These are phyloP conservation scores for Diplodia scrobiculata DNA, from an alignment of 2,329 filamentous ascomycete genomes.

Conservation along the genomic window DNA sequence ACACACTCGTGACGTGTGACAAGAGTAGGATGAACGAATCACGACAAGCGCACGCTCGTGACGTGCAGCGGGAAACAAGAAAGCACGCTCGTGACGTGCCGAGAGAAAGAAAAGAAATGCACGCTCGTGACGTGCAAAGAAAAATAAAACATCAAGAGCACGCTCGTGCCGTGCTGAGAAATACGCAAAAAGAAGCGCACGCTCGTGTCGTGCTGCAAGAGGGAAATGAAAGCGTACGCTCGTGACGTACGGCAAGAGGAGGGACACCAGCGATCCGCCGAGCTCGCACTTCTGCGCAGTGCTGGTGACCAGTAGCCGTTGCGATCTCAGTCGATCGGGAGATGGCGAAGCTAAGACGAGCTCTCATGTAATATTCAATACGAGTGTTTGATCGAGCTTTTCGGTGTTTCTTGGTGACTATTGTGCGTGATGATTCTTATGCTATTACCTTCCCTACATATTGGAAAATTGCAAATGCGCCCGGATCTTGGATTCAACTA, in stretches of 20 bases:
- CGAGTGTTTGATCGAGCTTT: too few relatives aligned
- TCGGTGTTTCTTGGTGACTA: neutral
- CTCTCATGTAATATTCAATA: neutral
- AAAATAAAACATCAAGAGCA: neutral
- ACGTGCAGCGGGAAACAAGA: neutral
- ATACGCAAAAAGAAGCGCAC: neutral
- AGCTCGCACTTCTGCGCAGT: constrained; percentile 22
- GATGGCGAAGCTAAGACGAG: constrained; percentile 22
- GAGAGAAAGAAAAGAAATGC: neutral
- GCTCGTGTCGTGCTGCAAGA: neutral
- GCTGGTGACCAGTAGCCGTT: constrained; percentile 24
- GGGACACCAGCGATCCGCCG: constrained; percentile 9
- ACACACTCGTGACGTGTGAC: neutral
- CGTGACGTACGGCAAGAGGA: constrained; percentile 18
- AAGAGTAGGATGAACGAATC: neutral
- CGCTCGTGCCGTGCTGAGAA: neutral
- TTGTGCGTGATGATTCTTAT: neutral
- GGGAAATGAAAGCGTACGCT: neutral
- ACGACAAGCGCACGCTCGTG: neutral
- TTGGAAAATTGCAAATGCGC: too few relatives aligned
- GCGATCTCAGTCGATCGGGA: constrained; percentile 4
- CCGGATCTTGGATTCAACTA: too few relatives aligned
- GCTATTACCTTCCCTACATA: neutral
- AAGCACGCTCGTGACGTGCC: neutral
- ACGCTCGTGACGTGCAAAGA: neutral